Evolutionary conservation across 1,284 basidiomycete genomes (phyloP).

Genomic region (Puccinia brachypodii): DNA sequence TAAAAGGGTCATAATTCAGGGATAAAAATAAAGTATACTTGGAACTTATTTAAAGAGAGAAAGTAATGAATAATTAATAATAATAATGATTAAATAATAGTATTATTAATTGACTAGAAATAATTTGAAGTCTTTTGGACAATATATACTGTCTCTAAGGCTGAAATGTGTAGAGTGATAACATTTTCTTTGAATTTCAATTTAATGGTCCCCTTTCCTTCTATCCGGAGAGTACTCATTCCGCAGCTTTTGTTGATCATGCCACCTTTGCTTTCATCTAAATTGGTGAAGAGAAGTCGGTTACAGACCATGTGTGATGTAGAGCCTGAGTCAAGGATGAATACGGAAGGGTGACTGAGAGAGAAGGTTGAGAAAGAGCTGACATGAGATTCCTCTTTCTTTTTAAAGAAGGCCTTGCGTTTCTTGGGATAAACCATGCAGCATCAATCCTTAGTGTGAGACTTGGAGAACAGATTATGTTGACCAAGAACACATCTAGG

Average conservation of each 20-base stretch:
- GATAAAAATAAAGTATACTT: no score
- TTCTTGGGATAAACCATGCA: background rate
- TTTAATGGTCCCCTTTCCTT: background rate
- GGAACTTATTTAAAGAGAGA: no score
- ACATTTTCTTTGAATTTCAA: background rate
- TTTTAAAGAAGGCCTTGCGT: background rate
- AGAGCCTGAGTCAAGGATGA: background rate
- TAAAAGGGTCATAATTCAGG: no score
- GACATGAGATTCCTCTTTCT: background rate
- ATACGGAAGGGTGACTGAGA: background rate
- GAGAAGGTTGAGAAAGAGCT: background rate
- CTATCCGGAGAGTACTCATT: background rate
- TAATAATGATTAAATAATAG: no score
- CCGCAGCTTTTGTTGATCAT: conserved; percentile 18
- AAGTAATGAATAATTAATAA: no score
- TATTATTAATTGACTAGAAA: no score
- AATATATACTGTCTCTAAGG: no score
- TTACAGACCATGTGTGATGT: conserved; percentile 5
- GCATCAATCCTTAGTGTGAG: background rate
- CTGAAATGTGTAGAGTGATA: background rate
- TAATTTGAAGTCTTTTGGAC: no score
- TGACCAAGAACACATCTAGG: background rate
- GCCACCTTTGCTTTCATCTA: conserved; percentile 6
- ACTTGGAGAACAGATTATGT: background rate
- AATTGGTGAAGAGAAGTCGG: background rate